These are phyloP conservation scores for Sphagnum fallax DNA, from an alignment of 228 moss, liverwort and hornwort genomes.

Conservation along the genomic window DNA sequence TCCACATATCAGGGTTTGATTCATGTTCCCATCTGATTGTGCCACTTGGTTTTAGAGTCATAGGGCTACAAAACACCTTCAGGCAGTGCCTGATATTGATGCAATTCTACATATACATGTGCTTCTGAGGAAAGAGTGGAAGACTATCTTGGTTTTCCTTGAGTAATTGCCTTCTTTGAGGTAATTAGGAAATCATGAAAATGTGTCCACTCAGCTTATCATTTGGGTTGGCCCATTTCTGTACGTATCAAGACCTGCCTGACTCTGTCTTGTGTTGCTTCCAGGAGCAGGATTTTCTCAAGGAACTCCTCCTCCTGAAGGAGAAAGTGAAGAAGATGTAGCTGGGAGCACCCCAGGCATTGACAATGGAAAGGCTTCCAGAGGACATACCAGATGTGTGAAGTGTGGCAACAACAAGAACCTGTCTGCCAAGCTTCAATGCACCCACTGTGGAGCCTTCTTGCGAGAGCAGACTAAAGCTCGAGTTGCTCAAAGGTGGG, in stretches of 20 bases:
- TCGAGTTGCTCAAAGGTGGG: constrained; percentile 14
- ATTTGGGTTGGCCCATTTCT: neutral
- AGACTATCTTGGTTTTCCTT: neutral
- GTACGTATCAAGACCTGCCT: no score
- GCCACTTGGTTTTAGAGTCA: no score
- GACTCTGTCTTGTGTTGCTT: no score
- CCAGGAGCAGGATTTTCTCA: constrained; percentile 18
- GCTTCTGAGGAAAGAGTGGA: neutral
- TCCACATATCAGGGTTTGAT: no score
- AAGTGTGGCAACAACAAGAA: constrained; percentile 11
- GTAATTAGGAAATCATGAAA: neutral
- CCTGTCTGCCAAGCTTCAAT: constrained; percentile 9
- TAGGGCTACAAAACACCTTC: no score
- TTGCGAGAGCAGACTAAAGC: constrained; percentile 13
- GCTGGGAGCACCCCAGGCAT: constrained; percentile 10
- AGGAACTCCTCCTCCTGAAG: constrained; percentile 6
- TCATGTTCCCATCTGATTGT: no score
- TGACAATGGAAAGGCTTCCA: constrained; percentile 5
- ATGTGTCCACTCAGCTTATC: neutral
- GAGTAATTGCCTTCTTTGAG: neutral
- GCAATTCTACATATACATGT: neutral
- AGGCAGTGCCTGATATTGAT: no score
- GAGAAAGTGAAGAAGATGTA: constrained; percentile 12
- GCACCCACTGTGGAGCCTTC: constrained; percentile 4
- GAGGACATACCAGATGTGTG: constrained; percentile 3